Percentiles rank a stretch among this genome's conserved stretches.
These are phyloP conservation scores for Claviceps maximensis DNA, from an alignment of 2,329 filamentous ascomycete genomes.

Conservation along the genomic window DNA sequence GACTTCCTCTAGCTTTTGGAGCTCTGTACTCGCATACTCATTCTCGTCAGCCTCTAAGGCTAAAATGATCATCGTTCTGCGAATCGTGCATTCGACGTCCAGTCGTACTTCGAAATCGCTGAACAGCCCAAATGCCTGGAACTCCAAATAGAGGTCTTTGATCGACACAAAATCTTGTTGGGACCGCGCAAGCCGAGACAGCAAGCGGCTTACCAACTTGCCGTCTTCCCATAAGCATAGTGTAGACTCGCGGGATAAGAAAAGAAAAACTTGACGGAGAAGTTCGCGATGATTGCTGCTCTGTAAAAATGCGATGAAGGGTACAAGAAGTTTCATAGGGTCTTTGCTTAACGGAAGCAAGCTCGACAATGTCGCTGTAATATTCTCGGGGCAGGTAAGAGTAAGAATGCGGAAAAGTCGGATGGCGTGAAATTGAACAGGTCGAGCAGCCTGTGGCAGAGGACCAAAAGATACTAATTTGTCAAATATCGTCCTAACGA, in stretches of 20 bases:
- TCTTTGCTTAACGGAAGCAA: conserved; percentile 13
- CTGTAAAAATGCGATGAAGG: conserved; percentile 1
- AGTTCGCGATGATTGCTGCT: conserved; percentile 4
- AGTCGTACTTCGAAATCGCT: conserved; percentile 7
- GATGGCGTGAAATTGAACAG: conserved; percentile 10
- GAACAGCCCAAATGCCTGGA: conserved; percentile 19
- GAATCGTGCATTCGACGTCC: conserved; percentile 15
- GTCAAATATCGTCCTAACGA: conserved; percentile 10
- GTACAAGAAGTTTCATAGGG: conserved; percentile 6
- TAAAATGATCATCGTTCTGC: conserved; percentile 14
- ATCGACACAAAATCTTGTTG: conserved; percentile 7
- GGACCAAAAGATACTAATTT: conserved; percentile 8
- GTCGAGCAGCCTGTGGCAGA: conserved; percentile 4
- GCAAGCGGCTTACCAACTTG: conserved; percentile 7
- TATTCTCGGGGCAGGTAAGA: conserved; percentile 8
- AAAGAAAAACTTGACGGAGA: conserved; percentile 6
- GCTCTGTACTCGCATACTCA: conserved; percentile 13
- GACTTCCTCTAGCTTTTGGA: conserved; percentile 12
- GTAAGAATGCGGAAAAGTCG: conserved; percentile 13
- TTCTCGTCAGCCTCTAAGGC: conserved; percentile 17
- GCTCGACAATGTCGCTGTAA: conserved; percentile 10
- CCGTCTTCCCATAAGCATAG: conserved; percentile 8
- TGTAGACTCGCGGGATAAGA: conserved; percentile 6
- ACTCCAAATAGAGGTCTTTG: conserved; percentile 15
- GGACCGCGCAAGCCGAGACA: conserved; percentile 3